phyloP scores from a whole-genome alignment of 1,284 basidiomycete species.

The Athelia sp. region DNA sequence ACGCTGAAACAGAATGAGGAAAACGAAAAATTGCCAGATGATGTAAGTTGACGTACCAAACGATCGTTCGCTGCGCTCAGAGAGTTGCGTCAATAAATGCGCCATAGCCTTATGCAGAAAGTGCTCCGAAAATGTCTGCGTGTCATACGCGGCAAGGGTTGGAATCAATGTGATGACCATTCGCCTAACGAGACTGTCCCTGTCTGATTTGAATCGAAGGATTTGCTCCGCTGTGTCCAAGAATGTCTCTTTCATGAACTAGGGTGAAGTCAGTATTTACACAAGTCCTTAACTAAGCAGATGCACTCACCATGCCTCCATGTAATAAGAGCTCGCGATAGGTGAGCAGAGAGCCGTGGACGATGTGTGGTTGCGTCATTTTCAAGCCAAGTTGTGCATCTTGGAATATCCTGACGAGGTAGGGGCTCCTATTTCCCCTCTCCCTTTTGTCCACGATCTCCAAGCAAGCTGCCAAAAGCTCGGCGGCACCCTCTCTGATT shows the following conservation, averaged over 20 bases:
- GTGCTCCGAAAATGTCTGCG: constrained; percentile 84
- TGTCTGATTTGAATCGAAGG: constrained; percentile 82
- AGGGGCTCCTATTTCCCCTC: constrained; percentile 60
- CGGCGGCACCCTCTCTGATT: constrained; percentile 88
- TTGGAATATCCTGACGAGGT: constrained; percentile 76
- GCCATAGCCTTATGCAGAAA: constrained; percentile 92
- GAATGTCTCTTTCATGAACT: constrained; percentile 95
- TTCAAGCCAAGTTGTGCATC: constrained; percentile 89
- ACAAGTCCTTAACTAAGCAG: neutral
- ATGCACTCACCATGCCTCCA: constrained; percentile 77
- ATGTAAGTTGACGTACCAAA: constrained; percentile 59
- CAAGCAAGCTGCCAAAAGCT: constrained; percentile 84
- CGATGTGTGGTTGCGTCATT: constrained; percentile 76
- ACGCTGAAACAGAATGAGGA: constrained; percentile 58
- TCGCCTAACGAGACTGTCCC: constrained; percentile 83
- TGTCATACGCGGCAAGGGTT: constrained; percentile 91
- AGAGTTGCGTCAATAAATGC: constrained; percentile 82
- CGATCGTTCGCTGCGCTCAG: constrained; percentile 86
- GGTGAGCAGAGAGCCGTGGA: constrained; percentile 91
- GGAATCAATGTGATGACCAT: constrained; percentile 94
- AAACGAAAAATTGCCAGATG: constrained; percentile 1
- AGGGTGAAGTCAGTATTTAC: constrained; percentile 6
- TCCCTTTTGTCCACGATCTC: constrained; percentile 79
- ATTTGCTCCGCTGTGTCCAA: constrained; percentile 89
- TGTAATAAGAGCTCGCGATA: constrained; percentile 91